Evolutionary conservation across 352 stramenopile species (phyloP).

Genomic region (Pythium sukuiense): DNA sequence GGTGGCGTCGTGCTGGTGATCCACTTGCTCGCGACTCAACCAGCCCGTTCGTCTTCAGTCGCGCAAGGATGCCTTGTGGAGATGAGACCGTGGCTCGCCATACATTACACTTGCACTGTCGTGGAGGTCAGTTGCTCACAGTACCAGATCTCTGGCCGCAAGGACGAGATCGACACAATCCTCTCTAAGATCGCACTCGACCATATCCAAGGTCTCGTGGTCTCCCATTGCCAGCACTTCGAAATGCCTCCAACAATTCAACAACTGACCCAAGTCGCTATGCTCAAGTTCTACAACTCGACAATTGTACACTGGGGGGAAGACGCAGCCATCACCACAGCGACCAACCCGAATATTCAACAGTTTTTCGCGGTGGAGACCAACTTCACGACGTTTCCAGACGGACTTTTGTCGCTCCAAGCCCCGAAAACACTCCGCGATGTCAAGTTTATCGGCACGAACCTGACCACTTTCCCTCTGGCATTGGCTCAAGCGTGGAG

Average conservation of each 20-base stretch:
- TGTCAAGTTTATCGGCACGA: slow-evolving; percentile 9
- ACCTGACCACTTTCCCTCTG: neutral
- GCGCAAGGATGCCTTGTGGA: slow-evolving; percentile 10
- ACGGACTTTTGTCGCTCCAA: neutral
- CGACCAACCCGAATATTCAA: neutral
- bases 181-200: neutral
- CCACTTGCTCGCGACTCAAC: neutral
- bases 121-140: slow-evolving; percentile 20
- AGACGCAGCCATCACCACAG: slow-evolving; percentile 9
- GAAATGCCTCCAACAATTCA: slow-evolving; percentile 6
- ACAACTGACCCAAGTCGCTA: neutral
- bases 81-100: slow-evolving; percentile 4
- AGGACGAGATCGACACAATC: neutral
- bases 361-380: neutral
- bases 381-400: neutral
- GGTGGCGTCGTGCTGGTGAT: slow-evolving; percentile 4
- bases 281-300: slow-evolving; percentile 21
- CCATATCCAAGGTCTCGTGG: neutral
- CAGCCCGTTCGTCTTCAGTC: neutral
- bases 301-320: neutral
- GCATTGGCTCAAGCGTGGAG: neutral
- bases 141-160: neutral
- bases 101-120: slow-evolving; percentile 5
- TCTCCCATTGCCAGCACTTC: slow-evolving; percentile 18
- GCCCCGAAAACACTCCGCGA: neutral